Percentiles rank a stretch among this genome's conserved stretches.
Conservation (phyloP, 2,329 filamentous ascomycete species). For the Pseudogymnoascus sp. region DNA sequence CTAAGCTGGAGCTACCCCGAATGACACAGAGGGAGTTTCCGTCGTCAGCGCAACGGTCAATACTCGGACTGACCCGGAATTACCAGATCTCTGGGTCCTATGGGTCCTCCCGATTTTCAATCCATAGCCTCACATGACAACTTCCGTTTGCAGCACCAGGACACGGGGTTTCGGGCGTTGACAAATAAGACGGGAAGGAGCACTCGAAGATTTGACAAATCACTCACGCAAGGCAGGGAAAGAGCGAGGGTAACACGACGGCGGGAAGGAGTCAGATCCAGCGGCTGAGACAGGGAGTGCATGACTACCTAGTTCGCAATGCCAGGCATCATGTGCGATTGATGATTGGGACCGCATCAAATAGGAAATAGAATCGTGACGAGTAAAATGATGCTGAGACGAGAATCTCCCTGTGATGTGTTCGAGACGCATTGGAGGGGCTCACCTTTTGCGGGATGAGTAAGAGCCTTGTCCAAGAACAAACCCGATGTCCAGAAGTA, state of each 20-base stretch:
- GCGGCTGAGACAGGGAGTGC: background rate
- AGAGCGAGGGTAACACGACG: background rate
- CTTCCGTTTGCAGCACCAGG: slow-evolving; percentile 2
- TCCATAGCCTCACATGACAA: slow-evolving; percentile 2
- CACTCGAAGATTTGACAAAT: slow-evolving; percentile 4
- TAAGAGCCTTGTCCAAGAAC: background rate
- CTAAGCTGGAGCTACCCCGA: background rate
- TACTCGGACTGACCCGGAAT: slow-evolving; percentile 1
- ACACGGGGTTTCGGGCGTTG: background rate
- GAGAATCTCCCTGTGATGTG: background rate
- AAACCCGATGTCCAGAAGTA: background rate
- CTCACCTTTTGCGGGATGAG: background rate
- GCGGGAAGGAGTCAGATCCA: background rate
- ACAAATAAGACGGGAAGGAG: slow-evolving; percentile 4
- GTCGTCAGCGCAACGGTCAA: slow-evolving; percentile 5
- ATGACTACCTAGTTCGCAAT: slow-evolving; percentile 1
- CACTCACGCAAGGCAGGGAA: background rate
- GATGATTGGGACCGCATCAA: background rate
- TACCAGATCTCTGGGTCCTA: background rate
- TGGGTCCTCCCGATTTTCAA: slow-evolving; percentile 1
- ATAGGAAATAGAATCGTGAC: background rate
- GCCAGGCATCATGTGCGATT: background rate
- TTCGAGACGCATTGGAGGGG: background rate
- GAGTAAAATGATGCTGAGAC: background rate
- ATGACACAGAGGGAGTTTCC: background rate